Conservation (phyloP, 2,329 filamentous ascomycete species). For the Ophiostoma australiae region DNA sequence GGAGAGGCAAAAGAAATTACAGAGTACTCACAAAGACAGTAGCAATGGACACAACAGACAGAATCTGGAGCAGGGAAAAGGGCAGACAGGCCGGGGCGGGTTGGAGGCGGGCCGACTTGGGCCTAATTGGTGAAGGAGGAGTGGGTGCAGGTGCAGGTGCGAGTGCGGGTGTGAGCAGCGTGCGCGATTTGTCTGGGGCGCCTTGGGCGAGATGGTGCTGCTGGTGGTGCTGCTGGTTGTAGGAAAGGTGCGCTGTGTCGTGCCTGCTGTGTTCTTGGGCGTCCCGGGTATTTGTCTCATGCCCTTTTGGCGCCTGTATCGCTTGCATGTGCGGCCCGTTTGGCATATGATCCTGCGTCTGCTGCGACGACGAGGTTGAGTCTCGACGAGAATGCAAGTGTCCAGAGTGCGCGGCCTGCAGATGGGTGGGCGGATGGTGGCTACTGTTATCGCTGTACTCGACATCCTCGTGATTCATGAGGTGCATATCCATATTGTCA, state of each 20-base stretch:
- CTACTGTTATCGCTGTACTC: not conserved
- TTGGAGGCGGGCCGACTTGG: conserved; percentile 27
- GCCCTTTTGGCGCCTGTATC: not conserved
- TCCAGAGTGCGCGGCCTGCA: not conserved
- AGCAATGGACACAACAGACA: conserved; percentile 31
- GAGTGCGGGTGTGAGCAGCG: conserved; percentile 14
- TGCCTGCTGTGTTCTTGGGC: not conserved
- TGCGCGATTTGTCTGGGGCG: conserved; percentile 27
- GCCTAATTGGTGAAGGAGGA: conserved; percentile 16
- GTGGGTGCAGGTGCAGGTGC: conserved; percentile 6
- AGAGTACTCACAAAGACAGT: conserved; percentile 27
- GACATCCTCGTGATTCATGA: not conserved
- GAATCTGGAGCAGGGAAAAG: conserved; percentile 32
- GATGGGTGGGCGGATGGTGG: not conserved
- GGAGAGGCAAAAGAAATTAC: not conserved
- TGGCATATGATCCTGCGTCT: conserved; percentile 17
- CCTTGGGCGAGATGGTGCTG: not conserved
- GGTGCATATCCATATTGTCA: conserved; percentile 2
- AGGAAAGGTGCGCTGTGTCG: not conserved
- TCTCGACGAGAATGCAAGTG: not conserved
- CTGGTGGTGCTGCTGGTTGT: not conserved
- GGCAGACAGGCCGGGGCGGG: conserved; percentile 22
- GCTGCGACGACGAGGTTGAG: conserved; percentile 12
- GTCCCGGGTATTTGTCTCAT: not conserved
- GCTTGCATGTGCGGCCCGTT: conserved; percentile 10